phyloP scores from a whole-genome alignment of 2,329 filamentous ascomycete species.

The Xylariaceae sp. region DNA sequence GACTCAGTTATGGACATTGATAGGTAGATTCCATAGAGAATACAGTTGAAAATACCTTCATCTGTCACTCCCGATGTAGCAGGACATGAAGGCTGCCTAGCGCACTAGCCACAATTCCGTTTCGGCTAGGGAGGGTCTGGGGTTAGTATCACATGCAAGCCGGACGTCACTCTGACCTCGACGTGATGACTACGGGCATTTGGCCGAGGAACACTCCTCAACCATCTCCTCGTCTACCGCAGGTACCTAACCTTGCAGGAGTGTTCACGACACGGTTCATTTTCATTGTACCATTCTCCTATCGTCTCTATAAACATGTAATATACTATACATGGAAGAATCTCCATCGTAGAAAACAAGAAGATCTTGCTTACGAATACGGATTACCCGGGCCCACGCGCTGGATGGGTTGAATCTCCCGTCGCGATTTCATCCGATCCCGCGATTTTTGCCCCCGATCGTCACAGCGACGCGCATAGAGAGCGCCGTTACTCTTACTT shows the following conservation, averaged over 20 bases:
- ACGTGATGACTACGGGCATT: conserved; percentile 13
- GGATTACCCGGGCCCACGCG: not conserved
- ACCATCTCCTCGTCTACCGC: not conserved
- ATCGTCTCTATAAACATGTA: conserved; percentile 21
- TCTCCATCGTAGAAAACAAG: conserved; percentile 4
- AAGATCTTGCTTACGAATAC: conserved; percentile 2
- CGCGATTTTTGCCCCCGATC: not conserved
- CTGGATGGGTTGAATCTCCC: conserved; percentile 19
- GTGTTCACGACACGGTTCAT: not conserved
- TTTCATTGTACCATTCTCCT: conserved; percentile 4
- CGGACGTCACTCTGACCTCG: conserved; percentile 25
- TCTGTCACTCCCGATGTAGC: not conserved
- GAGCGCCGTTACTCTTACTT: conserved; percentile 11
- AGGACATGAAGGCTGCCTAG: not conserved
- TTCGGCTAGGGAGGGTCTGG: conserved; percentile 3
- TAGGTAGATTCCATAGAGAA: too few relatives aligned
- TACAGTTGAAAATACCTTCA: not conserved
- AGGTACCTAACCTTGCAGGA: not conserved
- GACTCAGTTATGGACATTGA: too few relatives aligned
- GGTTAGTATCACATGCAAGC: conserved; percentile 28
- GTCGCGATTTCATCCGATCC: not conserved
- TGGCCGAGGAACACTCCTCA: conserved; percentile 25
- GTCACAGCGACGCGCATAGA: conserved; percentile 15
- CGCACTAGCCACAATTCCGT: conserved; percentile 11
- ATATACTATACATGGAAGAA: conserved; percentile 13